phyloP scores from a whole-genome alignment of 441 rosid species.

The Pelargonium myrrhifolium region DNA sequence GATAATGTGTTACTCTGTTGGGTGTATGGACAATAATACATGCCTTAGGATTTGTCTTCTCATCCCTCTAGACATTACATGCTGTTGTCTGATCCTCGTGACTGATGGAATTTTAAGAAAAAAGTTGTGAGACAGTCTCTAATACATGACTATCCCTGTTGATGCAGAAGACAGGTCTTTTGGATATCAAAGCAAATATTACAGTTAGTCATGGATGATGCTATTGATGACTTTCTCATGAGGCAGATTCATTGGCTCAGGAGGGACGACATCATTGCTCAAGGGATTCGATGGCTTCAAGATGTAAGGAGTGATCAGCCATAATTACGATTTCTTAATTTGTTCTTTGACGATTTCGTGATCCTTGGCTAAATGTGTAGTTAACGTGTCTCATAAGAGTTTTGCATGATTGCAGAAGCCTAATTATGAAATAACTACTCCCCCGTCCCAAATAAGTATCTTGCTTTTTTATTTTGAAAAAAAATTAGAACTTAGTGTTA shows the following conservation, averaged over 20 bases:
- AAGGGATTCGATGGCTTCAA: slow-evolving; percentile 78
- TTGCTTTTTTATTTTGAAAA: too few species aligned
- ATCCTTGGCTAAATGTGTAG: slow-evolving; percentile 4
- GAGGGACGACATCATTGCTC: slow-evolving; percentile 69
- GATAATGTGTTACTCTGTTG: background rate
- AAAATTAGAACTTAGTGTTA: too few species aligned
- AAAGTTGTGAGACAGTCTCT: slow-evolving; percentile 5
- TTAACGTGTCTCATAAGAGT: background rate
- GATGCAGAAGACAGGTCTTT: slow-evolving; percentile 83
- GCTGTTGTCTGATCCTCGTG: background rate
- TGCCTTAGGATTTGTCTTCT: background rate
- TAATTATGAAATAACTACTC: slow-evolving; percentile 2
- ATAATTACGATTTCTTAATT: slow-evolving; percentile 2
- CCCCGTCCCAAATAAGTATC: too few species aligned
- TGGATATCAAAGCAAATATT: slow-evolving; percentile 96
- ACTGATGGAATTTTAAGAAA: background rate
- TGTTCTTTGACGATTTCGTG: background rate
- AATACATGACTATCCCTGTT: slow-evolving; percentile 20
- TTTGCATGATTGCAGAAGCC: slow-evolving; percentile 1
- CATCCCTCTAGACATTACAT: background rate
- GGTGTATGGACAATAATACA: background rate
- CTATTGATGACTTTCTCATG: slow-evolving; percentile 91
- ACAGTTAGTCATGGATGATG: slow-evolving; percentile 95
- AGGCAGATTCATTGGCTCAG: slow-evolving; percentile 79
- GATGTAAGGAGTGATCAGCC: slow-evolving; percentile 53